A percentile compares a stretch with the other conserved stretches of the same genome.
Evolutionary conservation across 192 early-diverging fungal species (phyloP).

Genomic region (Coemansia sp.): DNA sequence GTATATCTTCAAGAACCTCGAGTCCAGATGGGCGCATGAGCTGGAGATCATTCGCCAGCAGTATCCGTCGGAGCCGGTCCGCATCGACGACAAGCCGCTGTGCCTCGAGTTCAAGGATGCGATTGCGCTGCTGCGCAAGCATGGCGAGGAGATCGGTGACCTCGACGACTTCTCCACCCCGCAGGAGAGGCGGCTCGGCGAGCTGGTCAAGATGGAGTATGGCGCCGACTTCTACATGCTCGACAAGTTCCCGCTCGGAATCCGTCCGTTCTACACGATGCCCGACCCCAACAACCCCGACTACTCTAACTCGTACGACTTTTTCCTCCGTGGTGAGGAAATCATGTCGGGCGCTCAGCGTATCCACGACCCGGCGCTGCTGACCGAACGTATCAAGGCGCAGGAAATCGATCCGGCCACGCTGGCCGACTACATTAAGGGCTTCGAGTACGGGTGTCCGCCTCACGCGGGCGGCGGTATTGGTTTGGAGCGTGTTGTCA

Average conservation of each 20-base stretch:
- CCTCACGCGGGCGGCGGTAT: conserved; percentile 99
- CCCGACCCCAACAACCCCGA: conserved; percentile 81
- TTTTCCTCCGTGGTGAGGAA: conserved; percentile 99
- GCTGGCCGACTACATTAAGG: conserved; percentile 92
- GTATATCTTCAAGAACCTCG: conserved; percentile 87
- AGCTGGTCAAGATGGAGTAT: conserved; percentile 91
- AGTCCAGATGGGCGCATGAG: conserved; percentile 78
- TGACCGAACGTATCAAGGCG: conserved; percentile 75
- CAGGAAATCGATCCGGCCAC: conserved; percentile 76
- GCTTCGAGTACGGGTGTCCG: conserved; percentile 94
- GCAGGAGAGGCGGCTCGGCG: conserved; percentile 81
- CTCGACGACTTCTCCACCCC: conserved; percentile 92
- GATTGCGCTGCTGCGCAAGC: conserved; percentile 82
- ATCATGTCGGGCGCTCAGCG: conserved; percentile 99
- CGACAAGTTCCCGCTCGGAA: conserved; percentile 97
- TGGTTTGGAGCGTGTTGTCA: conserved; percentile 94
- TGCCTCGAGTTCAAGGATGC: conserved; percentile 87
- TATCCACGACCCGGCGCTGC: conserved; percentile 86
- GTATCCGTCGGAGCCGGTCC: conserved; percentile 90
- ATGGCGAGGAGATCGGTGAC: conserved; percentile 88
- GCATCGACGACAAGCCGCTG: conserved; percentile 82
- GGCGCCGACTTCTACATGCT: conserved; percentile 98
- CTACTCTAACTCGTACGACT: conserved; percentile 99
- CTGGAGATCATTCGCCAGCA: conserved; percentile 85
- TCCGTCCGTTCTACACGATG: conserved; percentile 99